These are phyloP conservation scores for Russula earlei DNA, from an alignment of 768 basidiomycete genomes.

Conservation along the genomic window DNA sequence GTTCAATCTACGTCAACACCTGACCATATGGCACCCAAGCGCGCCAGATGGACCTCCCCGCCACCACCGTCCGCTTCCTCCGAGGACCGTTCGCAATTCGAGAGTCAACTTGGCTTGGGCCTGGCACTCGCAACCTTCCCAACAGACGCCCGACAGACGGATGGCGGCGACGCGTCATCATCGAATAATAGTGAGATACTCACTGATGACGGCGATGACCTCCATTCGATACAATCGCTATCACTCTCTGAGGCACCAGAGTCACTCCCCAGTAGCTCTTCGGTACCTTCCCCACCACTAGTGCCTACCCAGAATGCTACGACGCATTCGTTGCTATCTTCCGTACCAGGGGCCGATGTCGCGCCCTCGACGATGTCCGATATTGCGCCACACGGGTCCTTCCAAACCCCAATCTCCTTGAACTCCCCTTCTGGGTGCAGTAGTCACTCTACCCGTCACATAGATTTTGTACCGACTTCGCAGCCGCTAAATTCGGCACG, in stretches of 20 bases:
- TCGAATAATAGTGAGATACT: slow-evolving; percentile 56
- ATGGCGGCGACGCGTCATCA: slow-evolving; percentile 37
- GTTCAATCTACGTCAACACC: slow-evolving; percentile 21
- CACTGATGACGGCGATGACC: slow-evolving; percentile 69
- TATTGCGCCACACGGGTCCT: neutral
- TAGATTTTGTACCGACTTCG: slow-evolving; percentile 21
- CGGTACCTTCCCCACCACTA: slow-evolving; percentile 1
- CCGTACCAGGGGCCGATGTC: neutral
- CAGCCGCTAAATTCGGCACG: slow-evolving; percentile 27
- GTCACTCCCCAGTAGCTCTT: slow-evolving; percentile 13
- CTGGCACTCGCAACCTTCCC: slow-evolving; percentile 62
- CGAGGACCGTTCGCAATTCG: slow-evolving; percentile 56
- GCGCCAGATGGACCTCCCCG: slow-evolving; percentile 78
- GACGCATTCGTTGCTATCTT: neutral
- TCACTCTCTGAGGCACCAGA: slow-evolving; percentile 13
- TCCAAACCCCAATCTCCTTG: neutral
- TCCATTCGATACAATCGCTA: slow-evolving; percentile 55
- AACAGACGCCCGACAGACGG: slow-evolving; percentile 47
- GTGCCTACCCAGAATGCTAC: neutral
- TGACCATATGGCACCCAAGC: slow-evolving; percentile 71
- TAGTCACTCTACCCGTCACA: slow-evolving; percentile 7
- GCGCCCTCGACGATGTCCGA: neutral
- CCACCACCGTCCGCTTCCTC: slow-evolving; percentile 69
- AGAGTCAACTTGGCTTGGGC: slow-evolving; percentile 54
- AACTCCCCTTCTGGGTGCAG: neutral